Evolutionary conservation across 257 asterid species (phyloP), one percentile per base, ranked within the genome.

Genomic region (Scutellaria barbata): DNA sequence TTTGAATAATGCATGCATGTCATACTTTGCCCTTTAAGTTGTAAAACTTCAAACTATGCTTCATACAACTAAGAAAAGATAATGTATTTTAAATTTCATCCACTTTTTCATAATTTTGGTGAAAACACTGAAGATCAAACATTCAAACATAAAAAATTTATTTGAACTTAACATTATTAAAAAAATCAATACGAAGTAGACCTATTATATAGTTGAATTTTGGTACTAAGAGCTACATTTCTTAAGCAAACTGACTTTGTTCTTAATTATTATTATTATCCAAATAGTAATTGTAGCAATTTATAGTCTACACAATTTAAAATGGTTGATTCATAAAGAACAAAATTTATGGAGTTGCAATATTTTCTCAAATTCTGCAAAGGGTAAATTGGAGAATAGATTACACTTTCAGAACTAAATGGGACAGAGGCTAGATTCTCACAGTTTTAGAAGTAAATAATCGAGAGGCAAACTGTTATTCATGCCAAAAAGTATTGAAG

Each of bases 361-460:
- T 35, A 58, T 12, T 60, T 25, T 57, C 46, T 6, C 42, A 62
- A 61, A 54, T 55, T 56, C 35, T 46, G 40, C 52, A 65, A 56
- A 63, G 22, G 39, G 64, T 48, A 20, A 70, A 48, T 54, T 39
- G 47, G 30, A 71, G 11, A 50, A 57, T 37, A 40, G 54, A 43
- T 47, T 37, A 69, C 58, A 61, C 14, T 69, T 60, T 63, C 62
- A 10, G n/a, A 43, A 25, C 45, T 62, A 12, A 37, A 68, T 10
- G 41, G 20, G 54, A 13, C 74, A n/a, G 48, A 47, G 22, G 7
- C 14, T 42, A 59, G 35, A 61, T 37, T 60, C 7, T 41, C 10
- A 67, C 14, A 50, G 25, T 16, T 61, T 20, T n/a, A 17, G 50
- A 65, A 33, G 66, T 12, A 9, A 48, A 11, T 42, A 58, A 60